These are phyloP conservation scores for Strobilomyces dryophilus DNA, from an alignment of 768 basidiomycete genomes.

Conservation along the genomic window DNA sequence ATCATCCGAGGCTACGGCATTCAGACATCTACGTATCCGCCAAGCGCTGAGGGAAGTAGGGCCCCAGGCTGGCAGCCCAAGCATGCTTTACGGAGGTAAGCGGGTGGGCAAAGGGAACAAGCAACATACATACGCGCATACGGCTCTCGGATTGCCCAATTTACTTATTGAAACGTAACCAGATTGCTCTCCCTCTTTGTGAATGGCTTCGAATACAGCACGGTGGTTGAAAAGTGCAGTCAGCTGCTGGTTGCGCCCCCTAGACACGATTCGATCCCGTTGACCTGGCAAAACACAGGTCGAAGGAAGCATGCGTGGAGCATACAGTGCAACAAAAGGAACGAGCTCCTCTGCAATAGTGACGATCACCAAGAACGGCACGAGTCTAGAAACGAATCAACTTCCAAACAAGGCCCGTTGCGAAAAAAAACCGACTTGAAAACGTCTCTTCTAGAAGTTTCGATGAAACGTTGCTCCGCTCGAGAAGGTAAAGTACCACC, in stretches of 20 bases:
- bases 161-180: conserved; percentile 21
- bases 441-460: conserved; percentile 60
- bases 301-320: conserved; percentile 80
- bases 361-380: conserved; percentile 75
- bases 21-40: conserved; percentile 37
- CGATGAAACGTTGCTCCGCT: conserved; percentile 65
- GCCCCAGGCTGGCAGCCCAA: conserved; percentile 39
- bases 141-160: conserved; percentile 29
- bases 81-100: conserved; percentile 34
- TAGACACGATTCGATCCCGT: conserved; percentile 56
- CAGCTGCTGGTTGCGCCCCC: conserved; percentile 46
- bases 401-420: background rate
- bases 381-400: conserved; percentile 39
- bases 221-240: conserved; percentile 37
- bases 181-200: conserved; percentile 31
- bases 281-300: conserved; percentile 85
- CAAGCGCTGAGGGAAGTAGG: conserved; percentile 29
- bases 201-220: conserved; percentile 32
- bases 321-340: conserved; percentile 80
- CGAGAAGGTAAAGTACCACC: conserved; percentile 65
- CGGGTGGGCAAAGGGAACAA: background rate
- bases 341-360: conserved; percentile 76
- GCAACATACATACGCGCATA: conserved; percentile 51
- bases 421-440: conserved; percentile 50
- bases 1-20: conserved; percentile 56